Evolutionary conservation across 2,329 filamentous ascomycete species (phyloP).

Genomic region (Scytalidium sp.): DNA sequence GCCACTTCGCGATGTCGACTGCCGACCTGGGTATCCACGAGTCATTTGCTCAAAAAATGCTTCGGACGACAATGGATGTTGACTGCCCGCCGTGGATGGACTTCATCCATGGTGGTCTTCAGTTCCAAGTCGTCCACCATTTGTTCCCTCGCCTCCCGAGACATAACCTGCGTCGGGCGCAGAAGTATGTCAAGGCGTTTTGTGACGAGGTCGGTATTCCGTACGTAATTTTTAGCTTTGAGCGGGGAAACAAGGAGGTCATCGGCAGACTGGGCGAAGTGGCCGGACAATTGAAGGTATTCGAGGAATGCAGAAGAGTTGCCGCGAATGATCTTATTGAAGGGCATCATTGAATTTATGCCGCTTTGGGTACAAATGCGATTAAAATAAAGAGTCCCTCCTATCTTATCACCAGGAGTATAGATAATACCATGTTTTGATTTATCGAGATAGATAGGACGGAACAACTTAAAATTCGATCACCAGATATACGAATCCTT

Average conservation of each 20-base stretch:
- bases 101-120: constrained; percentile 68
- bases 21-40: constrained; percentile 61
- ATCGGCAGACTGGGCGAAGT: constrained; percentile 54
- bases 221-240: constrained; percentile 59
- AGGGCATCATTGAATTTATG: no score
- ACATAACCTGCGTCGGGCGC: constrained; percentile 62
- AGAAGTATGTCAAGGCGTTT: constrained; percentile 59
- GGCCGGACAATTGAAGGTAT: no score
- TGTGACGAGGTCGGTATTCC: constrained; percentile 62
- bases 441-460: no score
- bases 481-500: no score
- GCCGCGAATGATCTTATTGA: no score
- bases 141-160: constrained; percentile 66
- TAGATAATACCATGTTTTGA: no score
- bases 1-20: constrained; percentile 71
- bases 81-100: constrained; percentile 71
- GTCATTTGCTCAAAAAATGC: constrained; percentile 66
- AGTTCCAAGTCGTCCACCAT: constrained; percentile 72
- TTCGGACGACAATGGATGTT: constrained; percentile 72
- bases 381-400: no score
- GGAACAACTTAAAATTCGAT: no score
- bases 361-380: no score
- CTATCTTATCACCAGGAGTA: no score
- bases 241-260: constrained; percentile 59
- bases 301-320: no score